Evolutionary conservation across 805 yeast genomes (phyloP), one percentile per base, ranked within the genome.

Genomic region (Saturnispora kantuleensis): DNA sequence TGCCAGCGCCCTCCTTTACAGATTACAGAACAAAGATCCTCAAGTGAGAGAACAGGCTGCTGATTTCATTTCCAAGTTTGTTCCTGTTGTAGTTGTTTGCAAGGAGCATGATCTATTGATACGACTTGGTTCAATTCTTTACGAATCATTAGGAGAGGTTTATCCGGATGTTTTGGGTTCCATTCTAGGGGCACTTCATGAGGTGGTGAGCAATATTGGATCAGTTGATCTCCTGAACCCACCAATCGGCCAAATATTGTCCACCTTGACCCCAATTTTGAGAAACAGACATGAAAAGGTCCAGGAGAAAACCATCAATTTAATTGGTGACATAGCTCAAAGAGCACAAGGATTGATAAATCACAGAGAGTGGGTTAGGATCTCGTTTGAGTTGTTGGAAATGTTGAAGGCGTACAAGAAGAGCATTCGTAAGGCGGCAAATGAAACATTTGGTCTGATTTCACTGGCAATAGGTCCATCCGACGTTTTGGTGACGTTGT

Each of bases 281-380:
- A 76, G 88, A 52, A 93, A 93, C 58, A 69, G 90, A 47, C 93
- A 89, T 57, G 96, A 84, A 51, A 84, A 83, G 50, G 97, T 93
- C 2, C 97, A 88, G 59, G 90, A 85, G 51, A 75, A 80, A 49
- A 76, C 89, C 8, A 83, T 93, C 33, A 76, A 72, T 37, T 66
- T 90, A 15, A 81, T 93, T 21, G 96, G 96, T 2, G 68, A 77
- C 41, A 81, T 90, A 44, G 96, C 97, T 0, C 76, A 73, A 40
- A 71, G 76, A 37, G 89, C 84, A 9, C 80, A 95, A 1, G 94
- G 85, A 50, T 76, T 77, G 45, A 84, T 88, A 12, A 79, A 88
- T 32, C 95, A 96, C 3, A 78, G 86, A 49, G 99, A 93, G 62
- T 93, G 98, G 99, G 86, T 93, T 90, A 71, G 97, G 50, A 84